Base-by-base conservation (phyloP, 176 grass and related monocot species). In the Bolboschoenus planiculmis region DNA sequence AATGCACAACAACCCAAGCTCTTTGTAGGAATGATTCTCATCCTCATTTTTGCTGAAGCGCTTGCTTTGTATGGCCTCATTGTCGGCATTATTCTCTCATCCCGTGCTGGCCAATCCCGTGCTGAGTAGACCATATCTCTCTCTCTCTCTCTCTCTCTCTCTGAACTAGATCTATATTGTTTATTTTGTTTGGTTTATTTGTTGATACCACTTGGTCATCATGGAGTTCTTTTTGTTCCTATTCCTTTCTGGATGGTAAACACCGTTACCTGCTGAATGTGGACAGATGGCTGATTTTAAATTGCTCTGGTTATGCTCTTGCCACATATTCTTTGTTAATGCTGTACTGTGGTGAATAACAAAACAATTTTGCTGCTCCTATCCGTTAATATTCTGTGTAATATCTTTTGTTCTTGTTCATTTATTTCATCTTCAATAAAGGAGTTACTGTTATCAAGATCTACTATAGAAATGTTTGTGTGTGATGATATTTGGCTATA, bases 1-100 rank as follows among this genome's bases (percentile, higher is more conserved):
- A 85, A 85, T 85, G 83, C 83, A 72, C 83, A 85, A 59, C 83
- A 85, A 66, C 83, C 83, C 44, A 85, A 85, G 66, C 83, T 85
- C 35, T 85, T 85, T 58, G 83, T 85, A 27, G 83, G 83, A 37
- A 85, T 85, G 83, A 85, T 85, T 58, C 83, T 85, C 33, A 85
- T 85, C 55, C 83, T 85, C 31, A 85, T 85, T 77, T 85, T 85
- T 39, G 83, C 83, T 59, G 83, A 85, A 85, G 83, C 83, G 0
- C 83, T 85, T 39, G 83, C 83, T 34, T 66, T 85, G 42, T 85
- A 85, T 3, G 83, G 83, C 36, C 83, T 85, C 50, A 85, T 85
- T 56, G 83, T 85, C 4, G 83, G 83, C n/a, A 85, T 85, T 44
- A 85, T 85, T 24, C 71, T 85, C 53, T 85, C 83, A 4, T 85